Percentiles rank a stretch among this genome's conserved stretches.
These are phyloP conservation scores for Ophiostoma ips DNA, from an alignment of 2,329 filamentous ascomycete genomes.

Conservation along the genomic window DNA sequence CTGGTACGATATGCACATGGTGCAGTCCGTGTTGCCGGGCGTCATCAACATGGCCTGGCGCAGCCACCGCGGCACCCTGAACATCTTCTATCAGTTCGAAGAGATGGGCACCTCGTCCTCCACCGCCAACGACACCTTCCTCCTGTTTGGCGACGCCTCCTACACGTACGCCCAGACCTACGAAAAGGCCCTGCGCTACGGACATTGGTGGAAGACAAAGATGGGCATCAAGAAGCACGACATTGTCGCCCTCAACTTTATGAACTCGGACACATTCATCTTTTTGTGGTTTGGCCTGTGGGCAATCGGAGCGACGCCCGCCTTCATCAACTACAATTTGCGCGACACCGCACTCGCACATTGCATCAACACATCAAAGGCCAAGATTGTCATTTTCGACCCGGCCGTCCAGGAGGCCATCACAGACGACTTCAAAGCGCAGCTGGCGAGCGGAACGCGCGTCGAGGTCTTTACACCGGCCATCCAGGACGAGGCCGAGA, in stretches of 20 bases:
- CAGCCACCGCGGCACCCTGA: constrained; percentile 47
- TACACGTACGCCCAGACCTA: constrained; percentile 71
- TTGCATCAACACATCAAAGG: constrained; percentile 54
- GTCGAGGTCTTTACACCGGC: constrained; percentile 49
- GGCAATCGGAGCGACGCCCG: constrained; percentile 69
- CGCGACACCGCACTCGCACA: constrained; percentile 57
- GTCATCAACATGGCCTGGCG: constrained; percentile 29
- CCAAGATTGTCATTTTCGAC: constrained; percentile 58
- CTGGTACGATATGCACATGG: constrained; percentile 48
- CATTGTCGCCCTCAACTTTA: constrained; percentile 67
- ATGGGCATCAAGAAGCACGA: constrained; percentile 54
- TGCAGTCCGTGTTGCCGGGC: constrained; percentile 39
- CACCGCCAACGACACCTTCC: constrained; percentile 40
- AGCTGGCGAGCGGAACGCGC: constrained; percentile 32
- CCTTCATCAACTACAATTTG: constrained; percentile 82
- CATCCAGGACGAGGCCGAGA: constrained; percentile 38
- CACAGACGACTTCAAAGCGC: constrained; percentile 40
- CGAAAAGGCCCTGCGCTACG: constrained; percentile 55
- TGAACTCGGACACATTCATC: constrained; percentile 67
- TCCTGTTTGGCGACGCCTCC: constrained; percentile 53
- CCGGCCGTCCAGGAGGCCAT: constrained; percentile 40
- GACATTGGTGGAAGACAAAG: constrained; percentile 55
- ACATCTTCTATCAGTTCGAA: constrained; percentile 65
- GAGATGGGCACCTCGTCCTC: constrained; percentile 38
- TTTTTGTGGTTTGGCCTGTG: constrained; percentile 67